Conservation (phyloP, 108 stramenopile species). For the Cylindrotheca fusiformis region DNA sequence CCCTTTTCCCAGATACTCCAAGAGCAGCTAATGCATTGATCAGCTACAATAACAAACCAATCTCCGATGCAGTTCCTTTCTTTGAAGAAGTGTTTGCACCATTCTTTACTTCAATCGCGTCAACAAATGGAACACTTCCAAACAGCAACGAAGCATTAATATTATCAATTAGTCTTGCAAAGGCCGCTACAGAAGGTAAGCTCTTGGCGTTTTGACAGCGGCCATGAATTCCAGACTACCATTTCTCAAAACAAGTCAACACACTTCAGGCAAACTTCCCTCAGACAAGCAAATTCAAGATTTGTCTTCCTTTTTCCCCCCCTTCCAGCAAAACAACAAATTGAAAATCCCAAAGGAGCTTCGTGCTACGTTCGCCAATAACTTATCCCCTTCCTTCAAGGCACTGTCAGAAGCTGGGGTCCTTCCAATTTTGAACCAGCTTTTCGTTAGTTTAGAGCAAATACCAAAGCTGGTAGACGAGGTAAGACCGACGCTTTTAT, state of each 20-base stretch:
- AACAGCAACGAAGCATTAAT: slow-evolving; percentile 33
- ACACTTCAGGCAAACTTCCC: slow-evolving; percentile 42
- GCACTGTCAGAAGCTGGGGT: slow-evolving; percentile 54
- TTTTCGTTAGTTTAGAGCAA: slow-evolving; percentile 80
- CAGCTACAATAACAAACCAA: slow-evolving; percentile 91
- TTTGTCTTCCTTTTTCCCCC: slow-evolving; percentile 11
- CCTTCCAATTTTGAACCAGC: slow-evolving; percentile 63
- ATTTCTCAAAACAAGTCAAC: not conserved
- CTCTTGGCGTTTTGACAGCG: not conserved
- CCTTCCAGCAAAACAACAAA: slow-evolving; percentile 4
- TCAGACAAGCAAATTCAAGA: slow-evolving; percentile 59
- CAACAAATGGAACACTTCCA: slow-evolving; percentile 38
- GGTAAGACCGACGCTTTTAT: slow-evolving; percentile 28
- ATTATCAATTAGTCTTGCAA: slow-evolving; percentile 36
- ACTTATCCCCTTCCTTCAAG: slow-evolving; percentile 42
- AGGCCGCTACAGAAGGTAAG: slow-evolving; percentile 33
- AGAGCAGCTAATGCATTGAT: slow-evolving; percentile 87
- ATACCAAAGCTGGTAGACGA: slow-evolving; percentile 88
- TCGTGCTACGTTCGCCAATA: slow-evolving; percentile 43
- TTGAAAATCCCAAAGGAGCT: slow-evolving; percentile 50
- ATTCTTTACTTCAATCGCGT: slow-evolving; percentile 59
- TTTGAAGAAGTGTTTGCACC: slow-evolving; percentile 89
- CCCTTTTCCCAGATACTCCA: slow-evolving; percentile 90
- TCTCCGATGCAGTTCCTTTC: slow-evolving; percentile 77
- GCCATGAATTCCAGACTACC: not conserved